phyloP scores from a whole-genome alignment of 1,284 basidiomycete species.

The Ustilago crameri region DNA sequence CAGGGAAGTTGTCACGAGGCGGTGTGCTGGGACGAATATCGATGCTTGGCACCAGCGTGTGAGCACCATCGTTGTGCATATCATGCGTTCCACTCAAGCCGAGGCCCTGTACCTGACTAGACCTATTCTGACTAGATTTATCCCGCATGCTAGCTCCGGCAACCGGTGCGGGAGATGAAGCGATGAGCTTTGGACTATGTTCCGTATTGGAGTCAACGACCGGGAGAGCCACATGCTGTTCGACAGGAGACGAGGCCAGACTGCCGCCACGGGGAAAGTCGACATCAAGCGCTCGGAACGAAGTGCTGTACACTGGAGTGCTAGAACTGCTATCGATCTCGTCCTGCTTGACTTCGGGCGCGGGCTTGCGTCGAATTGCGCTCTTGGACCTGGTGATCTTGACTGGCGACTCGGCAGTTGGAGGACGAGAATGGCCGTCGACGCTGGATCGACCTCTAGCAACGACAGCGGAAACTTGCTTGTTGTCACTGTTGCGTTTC shows the following conservation, averaged over 20 bases:
- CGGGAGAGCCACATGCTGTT: neutral
- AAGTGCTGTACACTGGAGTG: conserved; percentile 26
- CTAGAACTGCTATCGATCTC: conserved; percentile 44
- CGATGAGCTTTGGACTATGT: neutral
- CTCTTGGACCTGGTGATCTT: conserved; percentile 38
- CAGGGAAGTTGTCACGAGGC: conserved; percentile 1
- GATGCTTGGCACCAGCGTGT: conserved; percentile 20
- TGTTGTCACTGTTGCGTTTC: conserved; percentile 13
- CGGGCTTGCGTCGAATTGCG: conserved; percentile 28
- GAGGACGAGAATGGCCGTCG: conserved; percentile 17
- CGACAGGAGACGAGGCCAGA: conserved; percentile 17
- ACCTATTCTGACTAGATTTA: neutral
- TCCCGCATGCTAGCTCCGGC: neutral
- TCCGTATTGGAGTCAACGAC: neutral
- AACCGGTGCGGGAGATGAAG: neutral
- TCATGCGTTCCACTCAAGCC: conserved; percentile 15
- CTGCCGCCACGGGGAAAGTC: conserved; percentile 20
- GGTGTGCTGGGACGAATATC: conserved; percentile 26
- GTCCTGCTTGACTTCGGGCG: conserved; percentile 37
- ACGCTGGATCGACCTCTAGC: conserved; percentile 12
- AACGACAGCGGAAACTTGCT: neutral
- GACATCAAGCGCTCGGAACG: conserved; percentile 20
- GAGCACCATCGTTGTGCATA: neutral
- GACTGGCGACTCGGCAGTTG: conserved; percentile 15
- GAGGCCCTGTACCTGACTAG: conserved; percentile 1